Percentiles rank a stretch among this genome's conserved stretches.
phyloP scores from a whole-genome alignment of 2,329 filamentous ascomycete genomes.

The Sclerotinia nivalis region DNA sequence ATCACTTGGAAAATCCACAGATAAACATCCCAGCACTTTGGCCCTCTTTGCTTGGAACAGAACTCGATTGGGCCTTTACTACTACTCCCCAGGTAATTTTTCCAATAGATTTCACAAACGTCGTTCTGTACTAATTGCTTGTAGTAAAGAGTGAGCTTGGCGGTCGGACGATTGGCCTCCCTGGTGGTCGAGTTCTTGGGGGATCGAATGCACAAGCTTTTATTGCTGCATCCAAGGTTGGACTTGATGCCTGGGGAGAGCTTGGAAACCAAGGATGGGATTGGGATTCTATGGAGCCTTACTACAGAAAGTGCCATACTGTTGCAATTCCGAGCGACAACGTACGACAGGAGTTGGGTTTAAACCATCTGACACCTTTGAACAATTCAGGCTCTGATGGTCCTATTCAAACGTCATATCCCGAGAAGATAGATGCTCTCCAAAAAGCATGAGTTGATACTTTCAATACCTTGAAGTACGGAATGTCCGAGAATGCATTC shows the following conservation, averaged over 20 bases:
- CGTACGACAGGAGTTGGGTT: background rate
- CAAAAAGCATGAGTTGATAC: conserved; percentile 9
- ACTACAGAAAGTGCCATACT: conserved; percentile 44
- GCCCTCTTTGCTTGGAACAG: conserved; percentile 34
- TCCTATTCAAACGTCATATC: conserved; percentile 15
- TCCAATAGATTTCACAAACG: conserved; percentile 4
- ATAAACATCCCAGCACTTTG: conserved; percentile 39
- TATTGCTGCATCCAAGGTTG: conserved; percentile 28
- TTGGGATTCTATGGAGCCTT: conserved; percentile 41
- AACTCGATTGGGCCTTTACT: conserved; percentile 47
- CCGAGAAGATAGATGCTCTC: background rate
- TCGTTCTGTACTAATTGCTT: conserved; percentile 16
- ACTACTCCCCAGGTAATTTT: conserved; percentile 43
- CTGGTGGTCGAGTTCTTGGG: conserved; percentile 42
- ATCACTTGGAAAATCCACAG: conserved; percentile 42
- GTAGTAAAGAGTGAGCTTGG: conserved; percentile 21
- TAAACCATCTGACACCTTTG: background rate
- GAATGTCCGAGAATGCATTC: conserved; percentile 3
- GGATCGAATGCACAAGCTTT: conserved; percentile 40
- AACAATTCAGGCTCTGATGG: background rate
- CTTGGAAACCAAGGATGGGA: conserved; percentile 48
- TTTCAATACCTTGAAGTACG: background rate
- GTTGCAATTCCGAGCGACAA: background rate
- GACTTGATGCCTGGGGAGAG: conserved; percentile 45
- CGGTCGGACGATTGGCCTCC: conserved; percentile 27